Evolutionary conservation across 1,284 basidiomycete genomes (phyloP), one percentile per base, ranked within the genome.

Genomic region (Ceratobasidium sp.): DNA sequence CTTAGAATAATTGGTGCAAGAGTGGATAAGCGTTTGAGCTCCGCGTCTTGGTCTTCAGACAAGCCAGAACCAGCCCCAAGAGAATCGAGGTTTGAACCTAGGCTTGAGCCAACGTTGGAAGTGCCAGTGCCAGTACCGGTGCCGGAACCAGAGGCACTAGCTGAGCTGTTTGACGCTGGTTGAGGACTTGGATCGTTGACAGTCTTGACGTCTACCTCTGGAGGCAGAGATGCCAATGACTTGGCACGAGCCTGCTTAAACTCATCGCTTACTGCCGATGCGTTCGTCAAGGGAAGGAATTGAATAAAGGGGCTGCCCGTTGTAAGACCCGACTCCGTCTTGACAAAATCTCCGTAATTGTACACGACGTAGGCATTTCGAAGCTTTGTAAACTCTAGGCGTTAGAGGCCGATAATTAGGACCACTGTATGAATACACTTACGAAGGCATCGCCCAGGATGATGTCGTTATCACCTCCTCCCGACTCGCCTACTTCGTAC

Each of bases 321-420:
- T n/a, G 28, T n/a, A n/a, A 44, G 23, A 2, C 63, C 73, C 7
- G 73, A 67, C 33, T 66, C 28, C 7, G 63, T 67, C 23, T 55
- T 40, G 49, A 76, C 63, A 46, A 76, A 76, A 26, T 58, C 73
- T 20, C 73, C 73, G 53, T 76, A 76, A 40, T 76, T 76, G 63
- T 76, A 76, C 3, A 76, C 49, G 42, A 51, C 63, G 40, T 76
- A 76, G 13, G 58, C n/a, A 40, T 76, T 76, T n/a, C 73, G 73
- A 28, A 76, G 73, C 73, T 76, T 28, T 39, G 6, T n/a, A 53
- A 44, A 20, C 9, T 20, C 39, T 20, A 46, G 44, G 49, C 40
- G 42, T 73, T 39, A 61, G 58, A 61, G 39, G 23, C 1, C 23
- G 23, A 10, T n/a, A 2, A 5, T 4, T 15, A n/a, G 42, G 40